Base-by-base conservation (phyloP, 495 filamentous ascomycete species). In the Penicillium dipodomyicola region DNA sequence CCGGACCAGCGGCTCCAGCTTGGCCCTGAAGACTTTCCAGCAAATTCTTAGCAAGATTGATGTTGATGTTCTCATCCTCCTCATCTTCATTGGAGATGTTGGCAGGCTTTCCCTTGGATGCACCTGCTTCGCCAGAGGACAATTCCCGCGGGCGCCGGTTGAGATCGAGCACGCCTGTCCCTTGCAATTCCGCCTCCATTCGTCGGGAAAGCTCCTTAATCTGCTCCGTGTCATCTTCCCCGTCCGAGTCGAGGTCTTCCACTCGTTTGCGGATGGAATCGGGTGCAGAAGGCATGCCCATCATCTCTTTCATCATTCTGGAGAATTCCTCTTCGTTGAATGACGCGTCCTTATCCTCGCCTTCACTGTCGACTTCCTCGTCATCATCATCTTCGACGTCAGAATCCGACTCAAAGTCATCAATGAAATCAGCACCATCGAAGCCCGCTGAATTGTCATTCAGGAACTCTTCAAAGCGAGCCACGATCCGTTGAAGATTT, bases 11-110 rank as follows among this genome's bases (percentile, higher is more conserved):
- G 72, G 87, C 80, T 37, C 93, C 93, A 5, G 76, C 90, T 67
- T 97, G 92, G 27, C 86, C 85, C 61, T 96, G 94, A 65, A 97
- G 90, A 65, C 87, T 90, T 72, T 96, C 89, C n/a, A 97, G 75
- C 22, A 97, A 70, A 65, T 96, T 97, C 67, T 90, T 91, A 35
- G 89, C 92, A 5, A 98, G 81, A 48, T 92, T 91, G 65, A 90
- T 88, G 63, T 96, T 90, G 42, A 90, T 82, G 56, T 92, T 80
- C 11, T 92, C 79, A 54, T 86, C 87, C 15, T 80, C 65, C 25
- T 65, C 58, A 17, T 60, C 58, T 19, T 54, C 59, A 19, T 49
- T 56, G 8, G 54, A 50, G 19, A 30, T 50, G 15, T 65, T 53
- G 53, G 57, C 60, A 41, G 53, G 56, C 41, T 73, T 69, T 20